Base-by-base conservation (phyloP, 306 rosid species). In the Trifolium fragiferum region DNA sequence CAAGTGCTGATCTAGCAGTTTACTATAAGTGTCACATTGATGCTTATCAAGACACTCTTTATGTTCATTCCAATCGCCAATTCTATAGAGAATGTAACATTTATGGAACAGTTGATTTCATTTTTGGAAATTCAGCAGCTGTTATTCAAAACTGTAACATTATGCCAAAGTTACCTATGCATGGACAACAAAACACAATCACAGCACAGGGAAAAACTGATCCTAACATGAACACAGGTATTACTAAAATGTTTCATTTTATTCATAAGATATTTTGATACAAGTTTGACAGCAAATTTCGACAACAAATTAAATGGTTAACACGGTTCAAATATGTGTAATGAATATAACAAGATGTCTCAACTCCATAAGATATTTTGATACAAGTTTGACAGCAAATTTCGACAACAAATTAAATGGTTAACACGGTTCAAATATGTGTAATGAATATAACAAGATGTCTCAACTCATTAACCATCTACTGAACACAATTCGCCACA, bases 121-220 rank as follows among this genome's bases (percentile, higher is more conserved):
- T 92, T 50, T 92, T 92, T 16, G 96, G 97, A 0, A 89, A 92
- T n/a, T 82, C 96, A 0, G 97, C 88, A 0, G 87, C 76, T 19
- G 87, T 89, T 14, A 51, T 92, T 25, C 96, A 92, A 70, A 85
- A 79, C 79, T 82, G 87, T 66, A 79, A 73, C 41, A 82, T 92
- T 40, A 19, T 79, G n/a, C 86, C 97, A 5, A 88, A 59, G 77
- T 44, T 57, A n/a, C 94, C 94, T 1, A 77, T 88, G 76, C 21
- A 0, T 14, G 94, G 91, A 20, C 98, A 92, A 68, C 60, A 83
- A 68, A 87, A 84, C 89, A 89, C 92, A 25, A 83, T 93, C 81
- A 89, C 93, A 27, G 94, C 96, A 43, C 91, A 90, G 40, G 98
- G 98, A 2, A 83, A 87, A 62, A 4, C 21, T 27, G 96, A 90